A percentile compares a stretch with the other conserved stretches of the same genome.
Conservation (phyloP, 495 filamentous ascomycete genomes). For the Melanomma pulvis-pyrius region DNA sequence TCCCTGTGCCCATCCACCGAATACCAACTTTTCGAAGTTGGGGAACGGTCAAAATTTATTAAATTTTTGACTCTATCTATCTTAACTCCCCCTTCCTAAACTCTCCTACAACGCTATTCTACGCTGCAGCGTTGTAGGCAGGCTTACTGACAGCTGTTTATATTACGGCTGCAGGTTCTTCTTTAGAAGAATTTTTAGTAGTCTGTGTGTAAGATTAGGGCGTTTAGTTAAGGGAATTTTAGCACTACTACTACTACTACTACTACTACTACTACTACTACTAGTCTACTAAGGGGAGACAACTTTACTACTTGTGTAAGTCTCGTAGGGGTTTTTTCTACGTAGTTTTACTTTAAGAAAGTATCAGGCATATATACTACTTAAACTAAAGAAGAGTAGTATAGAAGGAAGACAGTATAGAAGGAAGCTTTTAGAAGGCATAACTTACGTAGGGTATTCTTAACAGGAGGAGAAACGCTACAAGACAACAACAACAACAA, state of each 20-base stretch:
- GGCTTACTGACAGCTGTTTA: too few relatives aligned
- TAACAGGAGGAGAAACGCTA: slow-evolving; percentile 8
- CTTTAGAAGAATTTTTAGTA: too few relatives aligned
- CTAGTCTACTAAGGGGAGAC: neutral
- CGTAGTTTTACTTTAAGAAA: neutral
- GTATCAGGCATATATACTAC: neutral
- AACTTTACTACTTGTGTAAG: neutral
- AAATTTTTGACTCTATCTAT: too few relatives aligned
- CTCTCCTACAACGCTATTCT: too few relatives aligned
- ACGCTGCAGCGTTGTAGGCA: too few relatives aligned
- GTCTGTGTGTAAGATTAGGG: too few relatives aligned
- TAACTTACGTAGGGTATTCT: neutral
- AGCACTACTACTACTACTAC: neutral
- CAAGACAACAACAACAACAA: too few relatives aligned
- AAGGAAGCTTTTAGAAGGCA: neutral
- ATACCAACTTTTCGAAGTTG: neutral
- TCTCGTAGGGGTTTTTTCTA: neutral
- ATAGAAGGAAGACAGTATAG: neutral
- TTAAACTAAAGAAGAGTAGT: neutral
- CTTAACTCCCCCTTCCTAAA: too few relatives aligned
- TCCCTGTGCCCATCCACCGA: too few relatives aligned
- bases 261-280: neutral
- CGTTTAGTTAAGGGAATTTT: too few relatives aligned
- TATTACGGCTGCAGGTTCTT: too few relatives aligned
- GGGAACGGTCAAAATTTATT: neutral